Percentiles rank a stretch among this genome's conserved stretches.
Conservation (phyloP, 139 green algal genomes). For the Spirogloea muscicola region DNA sequence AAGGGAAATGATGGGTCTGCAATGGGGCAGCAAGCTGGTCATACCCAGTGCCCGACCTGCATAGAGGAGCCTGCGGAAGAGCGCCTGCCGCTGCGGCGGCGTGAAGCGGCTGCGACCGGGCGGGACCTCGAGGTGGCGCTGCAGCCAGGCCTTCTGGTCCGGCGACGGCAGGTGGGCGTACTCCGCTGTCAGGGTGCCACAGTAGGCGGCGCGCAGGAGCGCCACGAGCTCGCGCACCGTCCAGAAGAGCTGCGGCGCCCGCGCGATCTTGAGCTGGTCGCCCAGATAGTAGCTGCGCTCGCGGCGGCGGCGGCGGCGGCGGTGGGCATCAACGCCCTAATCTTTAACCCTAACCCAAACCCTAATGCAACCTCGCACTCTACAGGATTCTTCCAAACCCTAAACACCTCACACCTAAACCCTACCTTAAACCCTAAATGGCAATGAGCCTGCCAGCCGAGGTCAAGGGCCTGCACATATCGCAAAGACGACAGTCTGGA, state of each 20-base stretch:
- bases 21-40: neutral
- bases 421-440: too few species aligned
- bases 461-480: too few species aligned
- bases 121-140: constrained; percentile 14
- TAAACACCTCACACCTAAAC: too few species aligned
- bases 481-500: too few species aligned
- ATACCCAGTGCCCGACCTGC: constrained; percentile 23
- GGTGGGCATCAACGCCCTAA: too few species aligned
- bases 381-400: too few species aligned
- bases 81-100: neutral
- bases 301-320: neutral
- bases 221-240: constrained; percentile 37
- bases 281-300: constrained; percentile 41
- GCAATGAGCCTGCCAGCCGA: too few species aligned
- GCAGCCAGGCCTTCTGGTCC: constrained; percentile 45
- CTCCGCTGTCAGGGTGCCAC: constrained; percentile 37
- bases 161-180: constrained; percentile 10
- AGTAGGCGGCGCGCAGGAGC: constrained; percentile 31
- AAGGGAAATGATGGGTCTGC: too few species aligned
- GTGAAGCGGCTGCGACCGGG: constrained; percentile 10
- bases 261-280: constrained; percentile 25
- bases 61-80: constrained; percentile 27
- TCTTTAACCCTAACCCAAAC: too few species aligned
- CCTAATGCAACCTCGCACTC: too few species aligned
- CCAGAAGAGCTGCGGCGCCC: constrained; percentile 39